phyloP scores from a whole-genome alignment of 2,329 filamentous ascomycete genomes.

The Lizonia empirigonia region DNA sequence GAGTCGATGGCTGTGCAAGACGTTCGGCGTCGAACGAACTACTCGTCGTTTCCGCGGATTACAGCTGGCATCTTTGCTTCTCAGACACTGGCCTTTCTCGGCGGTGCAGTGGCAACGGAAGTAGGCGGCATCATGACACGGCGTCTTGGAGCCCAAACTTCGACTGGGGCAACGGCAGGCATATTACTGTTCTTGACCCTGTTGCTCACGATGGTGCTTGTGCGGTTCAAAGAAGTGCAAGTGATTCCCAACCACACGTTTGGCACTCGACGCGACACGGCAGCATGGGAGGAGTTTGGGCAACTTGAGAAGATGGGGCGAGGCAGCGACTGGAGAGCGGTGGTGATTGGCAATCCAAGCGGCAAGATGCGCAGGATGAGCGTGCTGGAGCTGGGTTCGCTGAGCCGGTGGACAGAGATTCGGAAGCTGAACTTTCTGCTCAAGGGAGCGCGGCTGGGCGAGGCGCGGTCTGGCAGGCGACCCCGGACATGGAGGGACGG shows the following conservation, averaged over 20 bases:
- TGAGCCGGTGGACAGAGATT: conserved; percentile 77
- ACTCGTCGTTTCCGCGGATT: conserved; percentile 76
- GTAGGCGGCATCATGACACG: conserved; percentile 71
- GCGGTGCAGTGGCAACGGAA: conserved; percentile 71
- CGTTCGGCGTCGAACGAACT: conserved; percentile 65
- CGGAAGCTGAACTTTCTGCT: conserved; percentile 54
- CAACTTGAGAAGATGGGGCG: conserved; percentile 50
- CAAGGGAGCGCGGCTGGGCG: conserved; percentile 26
- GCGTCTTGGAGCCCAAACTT: conserved; percentile 68
- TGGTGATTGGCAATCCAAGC: conserved; percentile 73
- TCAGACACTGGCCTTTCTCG: conserved; percentile 71
- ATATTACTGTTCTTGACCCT: conserved; percentile 70
- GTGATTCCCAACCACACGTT: conserved; percentile 68
- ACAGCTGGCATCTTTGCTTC: conserved; percentile 72
- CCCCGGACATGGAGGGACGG: conserved; percentile 13
- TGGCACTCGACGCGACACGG: conserved; percentile 43
- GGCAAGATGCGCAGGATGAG: conserved; percentile 72
- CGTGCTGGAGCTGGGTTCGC: conserved; percentile 69
- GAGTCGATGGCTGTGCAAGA: conserved; percentile 53
- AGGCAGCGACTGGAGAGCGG: conserved; percentile 66
- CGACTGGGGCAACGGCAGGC: conserved; percentile 71
- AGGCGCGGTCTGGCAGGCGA: conserved; percentile 13
- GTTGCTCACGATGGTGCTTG: conserved; percentile 65
- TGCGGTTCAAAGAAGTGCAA: conserved; percentile 68
- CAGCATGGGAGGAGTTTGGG: conserved; percentile 39